Percentiles rank a stretch among this genome's conserved stretches.
Conservation (phyloP, 2,329 filamentous ascomycete genomes). For the Hypoxylon sp. region DNA sequence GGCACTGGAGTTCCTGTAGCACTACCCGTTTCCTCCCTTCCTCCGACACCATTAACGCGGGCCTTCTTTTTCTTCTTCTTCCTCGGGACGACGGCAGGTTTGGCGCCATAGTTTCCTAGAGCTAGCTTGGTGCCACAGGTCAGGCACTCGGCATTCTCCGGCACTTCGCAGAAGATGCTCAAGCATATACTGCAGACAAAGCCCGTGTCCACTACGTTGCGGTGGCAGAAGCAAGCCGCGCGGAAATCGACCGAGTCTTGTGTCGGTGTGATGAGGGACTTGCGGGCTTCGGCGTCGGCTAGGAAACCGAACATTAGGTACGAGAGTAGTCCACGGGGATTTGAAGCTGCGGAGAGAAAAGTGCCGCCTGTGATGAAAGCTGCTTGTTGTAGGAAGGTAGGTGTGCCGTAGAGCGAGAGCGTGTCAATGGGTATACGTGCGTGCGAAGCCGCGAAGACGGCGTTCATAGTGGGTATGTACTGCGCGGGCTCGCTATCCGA, state of each 20-base stretch:
- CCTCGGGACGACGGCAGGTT: slow-evolving; percentile 80
- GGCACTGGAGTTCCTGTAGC: slow-evolving; percentile 72
- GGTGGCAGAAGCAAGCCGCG: slow-evolving; percentile 98
- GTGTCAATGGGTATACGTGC: slow-evolving; percentile 93
- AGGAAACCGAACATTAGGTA: slow-evolving; percentile 97
- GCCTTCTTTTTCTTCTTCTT: slow-evolving; percentile 80
- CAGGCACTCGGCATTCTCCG: slow-evolving; percentile 76
- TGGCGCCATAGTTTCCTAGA: slow-evolving; percentile 81
- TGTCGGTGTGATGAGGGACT: slow-evolving; percentile 81
- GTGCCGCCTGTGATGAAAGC: slow-evolving; percentile 73
- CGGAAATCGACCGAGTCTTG: slow-evolving; percentile 93
- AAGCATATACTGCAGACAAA: slow-evolving; percentile 97
- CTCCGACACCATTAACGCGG: slow-evolving; percentile 63
- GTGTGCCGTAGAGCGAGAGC: slow-evolving; percentile 84
- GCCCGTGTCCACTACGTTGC: slow-evolving; percentile 89
- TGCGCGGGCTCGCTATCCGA: slow-evolving; percentile 87
- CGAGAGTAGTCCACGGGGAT: slow-evolving; percentile 82
- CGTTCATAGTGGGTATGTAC: slow-evolving; percentile 99
- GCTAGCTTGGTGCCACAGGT: slow-evolving; percentile 86
- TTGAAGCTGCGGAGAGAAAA: slow-evolving; percentile 64
- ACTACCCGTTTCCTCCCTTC: slow-evolving; percentile 70
- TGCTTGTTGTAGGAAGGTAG: slow-evolving; percentile 95
- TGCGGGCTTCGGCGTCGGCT: slow-evolving; percentile 70
- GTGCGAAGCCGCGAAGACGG: slow-evolving; percentile 94
- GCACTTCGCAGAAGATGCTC: slow-evolving; percentile 86